These are phyloP conservation scores for Globisporangium cylindrosporum DNA, from an alignment of 352 stramenopile genomes.

Conservation along the genomic window DNA sequence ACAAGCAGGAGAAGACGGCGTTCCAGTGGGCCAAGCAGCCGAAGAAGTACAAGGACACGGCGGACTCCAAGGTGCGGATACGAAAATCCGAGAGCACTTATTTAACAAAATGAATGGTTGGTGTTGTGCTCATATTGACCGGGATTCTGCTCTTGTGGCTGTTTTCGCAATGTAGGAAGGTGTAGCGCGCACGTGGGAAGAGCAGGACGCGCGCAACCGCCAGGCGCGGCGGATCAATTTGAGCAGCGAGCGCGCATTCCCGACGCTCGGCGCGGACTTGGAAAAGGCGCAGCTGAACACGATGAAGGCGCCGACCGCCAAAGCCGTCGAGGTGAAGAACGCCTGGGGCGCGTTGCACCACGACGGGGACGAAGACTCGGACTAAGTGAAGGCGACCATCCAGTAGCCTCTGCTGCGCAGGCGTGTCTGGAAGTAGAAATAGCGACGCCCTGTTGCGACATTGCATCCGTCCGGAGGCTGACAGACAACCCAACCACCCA, in stretches of 20 bases:
- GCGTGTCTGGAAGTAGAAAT: conserved; percentile 1
- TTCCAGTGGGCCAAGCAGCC: conserved; percentile 85
- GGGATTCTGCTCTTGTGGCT: not conserved
- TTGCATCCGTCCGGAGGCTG: not conserved
- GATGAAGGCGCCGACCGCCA: conserved; percentile 62
- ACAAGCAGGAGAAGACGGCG: conserved; percentile 47
- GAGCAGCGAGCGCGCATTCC: conserved; percentile 74
- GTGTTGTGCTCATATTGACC: not conserved
- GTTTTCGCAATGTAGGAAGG: conserved; percentile 27
- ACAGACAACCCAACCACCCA: not conserved
- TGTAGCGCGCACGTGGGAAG: conserved; percentile 63
- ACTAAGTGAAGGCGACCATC: conserved; percentile 26
- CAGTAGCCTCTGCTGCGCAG: not conserved
- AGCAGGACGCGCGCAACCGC: conserved; percentile 74
- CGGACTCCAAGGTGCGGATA: conserved; percentile 32
- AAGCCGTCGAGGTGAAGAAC: conserved; percentile 72
- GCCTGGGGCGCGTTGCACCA: conserved; percentile 65
- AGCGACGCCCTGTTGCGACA: not conserved
- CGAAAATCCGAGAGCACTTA: not conserved
- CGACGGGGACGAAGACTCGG: conserved; percentile 57
- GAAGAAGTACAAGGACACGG: conserved; percentile 79
- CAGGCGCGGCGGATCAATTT: conserved; percentile 56
- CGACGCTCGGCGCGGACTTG: conserved; percentile 59
- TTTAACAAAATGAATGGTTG: too few relatives aligned
- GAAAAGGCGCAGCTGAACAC: conserved; percentile 46